Base-by-base conservation (phyloP, 257 asterid species). In the Linderniella brevidens region DNA sequence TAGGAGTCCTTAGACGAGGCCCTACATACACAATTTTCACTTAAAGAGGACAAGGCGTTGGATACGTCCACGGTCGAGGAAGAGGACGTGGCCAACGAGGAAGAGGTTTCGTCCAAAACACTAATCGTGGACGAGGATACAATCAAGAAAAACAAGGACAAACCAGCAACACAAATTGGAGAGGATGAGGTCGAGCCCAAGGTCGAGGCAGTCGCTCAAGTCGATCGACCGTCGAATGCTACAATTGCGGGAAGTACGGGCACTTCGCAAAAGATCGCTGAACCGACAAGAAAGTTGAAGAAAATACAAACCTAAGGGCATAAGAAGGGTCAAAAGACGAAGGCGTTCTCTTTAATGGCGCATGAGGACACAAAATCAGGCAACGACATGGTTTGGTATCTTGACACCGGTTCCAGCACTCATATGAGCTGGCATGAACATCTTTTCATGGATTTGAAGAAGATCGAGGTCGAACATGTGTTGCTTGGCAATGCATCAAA, bases 31-130 rank as follows among this genome's bases (percentile, higher is more conserved):
- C 3, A 25, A 25, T 25, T 25, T 3, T 25, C 44, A 2, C 3
- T 40, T 11, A 40, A 40, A 2, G 44, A 40, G 3, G 44, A 46
- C 5, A 46, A 46, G 50, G 50, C 6, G 19, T 8, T 46, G 8
- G n/a, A 46, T 17, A 5, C 50, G 0, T 19, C 17, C 5, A 17
- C 12, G 15, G 3, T 16, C 18, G 50, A 6, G 50, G 20, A 6
- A 13, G 50, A n/a, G 50, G 50, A 46, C 18, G 50, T n/a, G 50
- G 19, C 25, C 18, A 25, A 25, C 32, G 50, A n/a, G 50, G 50
- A 11, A 3, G 44, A n/a, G 20, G 50, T 17, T 11, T 14, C 18
- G 19, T 0, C 6, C 3, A 4, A 14, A 16, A 19, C 11, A 12
- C n/a, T 0, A 5, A 19, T 4, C 25, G 50, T n/a, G 17, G 50